Conservation (phyloP, 2,329 filamentous ascomycete species). For the Arthrobotrys sinensis region DNA sequence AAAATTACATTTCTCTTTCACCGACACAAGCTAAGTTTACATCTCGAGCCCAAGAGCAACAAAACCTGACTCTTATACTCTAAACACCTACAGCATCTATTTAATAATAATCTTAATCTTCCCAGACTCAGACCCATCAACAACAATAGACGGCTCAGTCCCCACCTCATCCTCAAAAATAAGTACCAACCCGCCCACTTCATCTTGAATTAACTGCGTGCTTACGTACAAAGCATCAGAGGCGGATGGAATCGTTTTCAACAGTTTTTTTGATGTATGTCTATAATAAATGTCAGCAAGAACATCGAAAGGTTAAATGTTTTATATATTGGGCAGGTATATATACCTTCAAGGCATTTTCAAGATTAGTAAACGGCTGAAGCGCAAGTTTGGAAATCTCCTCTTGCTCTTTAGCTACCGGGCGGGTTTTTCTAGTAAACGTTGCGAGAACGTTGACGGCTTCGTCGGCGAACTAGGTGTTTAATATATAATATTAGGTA, state of each 20-base stretch:
- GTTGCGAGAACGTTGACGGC: neutral
- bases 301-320: neutral
- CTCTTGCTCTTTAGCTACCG: neutral
- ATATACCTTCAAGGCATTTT: conserved; percentile 4
- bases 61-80: no score
- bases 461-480: conserved; percentile 13
- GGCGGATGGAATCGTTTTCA: conserved; percentile 6
- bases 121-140: neutral
- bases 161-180: neutral
- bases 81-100: no score
- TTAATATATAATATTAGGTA: neutral
- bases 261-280: neutral
- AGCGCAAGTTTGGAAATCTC: neutral
- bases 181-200: conserved; percentile 7
- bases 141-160: neutral
- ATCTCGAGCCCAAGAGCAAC: no score
- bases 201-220: conserved; percentile 11
- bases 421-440: conserved; percentile 6
- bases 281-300: neutral
- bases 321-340: no score
- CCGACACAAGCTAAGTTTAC: no score
- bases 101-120: conserved; percentile 6
- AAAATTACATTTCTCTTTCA: no score
- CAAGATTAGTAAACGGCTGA: neutral
- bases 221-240: neutral